Evolutionary conservation across 768 basidiomycete genomes (phyloP), one percentile per base, ranked within the genome.

Genomic region (Hypholoma sublateritium): DNA sequence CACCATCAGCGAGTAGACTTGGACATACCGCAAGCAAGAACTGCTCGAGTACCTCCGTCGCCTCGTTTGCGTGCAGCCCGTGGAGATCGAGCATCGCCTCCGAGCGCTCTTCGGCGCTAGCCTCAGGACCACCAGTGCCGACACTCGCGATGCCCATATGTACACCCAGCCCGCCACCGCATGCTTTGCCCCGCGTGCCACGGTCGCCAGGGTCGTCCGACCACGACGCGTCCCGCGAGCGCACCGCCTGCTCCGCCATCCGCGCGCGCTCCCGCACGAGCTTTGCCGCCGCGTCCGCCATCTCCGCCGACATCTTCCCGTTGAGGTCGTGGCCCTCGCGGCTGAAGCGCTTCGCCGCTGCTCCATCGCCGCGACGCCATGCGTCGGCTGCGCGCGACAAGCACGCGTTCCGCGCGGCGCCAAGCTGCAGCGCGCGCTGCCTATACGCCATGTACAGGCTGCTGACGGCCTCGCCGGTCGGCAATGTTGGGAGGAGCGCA

Each of bases 341-440:
- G 60, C 89, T 92, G 74, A 96, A 98, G 46, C 93, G 80, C 73
- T 98, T 97, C 36, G 97, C 97, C 0, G 91, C 89, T 0, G 95
- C 94, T 2, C 96, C 96, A 63, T 99, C 97, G 1, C 96, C 95
- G 2, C 93, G 82, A 53, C 93, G 81, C 92, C 94, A 99, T 3
- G 95, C 94, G 65, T 97, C 95, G 2, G 97, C 96, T 12, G 97
- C 97, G 43, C 94, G 85, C 1, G 93, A 93, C 24, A 99, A 79
- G 70, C 93, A 97, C 14, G 93, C 93, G 64, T 98, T 98, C 36
- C 97, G 80, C 32, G 93, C 93, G 1, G 93, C 91, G 49, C 96
- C 97, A 21, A 98, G 85, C 65, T 97, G 91, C 56, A 98, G 80
- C 22, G 93, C 95, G 34, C 90, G 86, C 34, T 87, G 81, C 16